Base-by-base conservation (phyloP, 2,329 filamentous ascomycete genomes). In the Rhynchosporium secalis region DNA sequence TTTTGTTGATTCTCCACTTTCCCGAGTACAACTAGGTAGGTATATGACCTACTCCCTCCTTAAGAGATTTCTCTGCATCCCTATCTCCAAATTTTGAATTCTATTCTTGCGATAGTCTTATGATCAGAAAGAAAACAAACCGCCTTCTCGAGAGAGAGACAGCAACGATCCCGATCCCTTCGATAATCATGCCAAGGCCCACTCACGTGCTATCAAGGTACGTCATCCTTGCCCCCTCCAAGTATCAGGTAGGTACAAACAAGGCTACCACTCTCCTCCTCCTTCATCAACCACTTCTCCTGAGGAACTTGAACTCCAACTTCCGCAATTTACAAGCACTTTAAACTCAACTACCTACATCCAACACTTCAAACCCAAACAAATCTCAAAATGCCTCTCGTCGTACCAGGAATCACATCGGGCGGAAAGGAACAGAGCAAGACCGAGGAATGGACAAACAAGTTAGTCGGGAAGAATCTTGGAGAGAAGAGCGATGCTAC, bases 381-480 rank as follows among this genome's bases (percentile, higher is more conserved):
- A 31, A 56, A 43, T 4, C 20, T 65, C 77, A 86, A 73, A 5
- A 83, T 88, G 86, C 86, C 86, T 83, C 85, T 88, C 76, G 79
- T 88, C 69, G 80, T 86, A 20, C 84, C 85, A 60, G 83, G 82
- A 71, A 76, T 86, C 69, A 85, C 78, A 66, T 78, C 69, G 56
- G 70, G 76, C 38, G 66, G 65, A 41, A 36, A 36, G 33, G 66
- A 63, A 43, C 62, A 63, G 29, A 63, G 62, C 72, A 78, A 79
- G 75, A 83, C 80, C 41, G 77, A 84, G 63, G 78, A 85, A 70
- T 88, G 86, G 86, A 77, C 76, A 67, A 81, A 80, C 75, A 86
- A 86, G 78, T 78, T 88, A 4, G 80, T 85, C 51, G 86, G 86
- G 72, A 88, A 88, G 82, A 87, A 79, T 54, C 74, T 87, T 12